These are phyloP conservation scores for Colletotrichum eremochloae DNA, from an alignment of 2,329 filamentous ascomycete species.

Conservation along the genomic window DNA sequence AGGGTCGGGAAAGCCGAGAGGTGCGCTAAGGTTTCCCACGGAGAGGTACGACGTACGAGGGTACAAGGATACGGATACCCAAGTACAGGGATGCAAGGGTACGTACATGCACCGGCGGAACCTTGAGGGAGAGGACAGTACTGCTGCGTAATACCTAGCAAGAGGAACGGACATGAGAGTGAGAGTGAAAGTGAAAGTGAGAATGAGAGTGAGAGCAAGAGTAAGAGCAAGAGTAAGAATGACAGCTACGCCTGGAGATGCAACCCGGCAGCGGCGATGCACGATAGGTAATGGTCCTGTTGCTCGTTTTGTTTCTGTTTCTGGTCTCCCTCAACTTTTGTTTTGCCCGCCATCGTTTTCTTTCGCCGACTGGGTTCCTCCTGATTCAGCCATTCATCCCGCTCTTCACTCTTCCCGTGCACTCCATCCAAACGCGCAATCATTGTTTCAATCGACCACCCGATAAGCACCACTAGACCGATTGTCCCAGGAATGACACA, in stretches of 20 bases:
- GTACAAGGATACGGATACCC: not conserved
- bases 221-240: not conserved
- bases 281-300: not conserved
- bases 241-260: slow-evolving; percentile 11
- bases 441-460: not conserved
- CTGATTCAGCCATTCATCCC: not conserved
- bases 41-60: not conserved
- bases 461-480: not conserved
- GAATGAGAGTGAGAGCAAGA: not conserved
- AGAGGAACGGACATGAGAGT: not conserved
- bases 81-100: not conserved
- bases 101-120: not conserved
- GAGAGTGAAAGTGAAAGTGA: not conserved
- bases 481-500: too few species aligned
- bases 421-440: not conserved
- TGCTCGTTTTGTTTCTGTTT: not conserved
- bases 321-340: not conserved
- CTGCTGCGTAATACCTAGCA: too few species aligned
- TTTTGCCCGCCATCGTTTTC: not conserved
- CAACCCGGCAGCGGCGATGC: too few species aligned
- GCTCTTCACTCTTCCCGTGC: too few species aligned
- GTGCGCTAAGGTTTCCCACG: not conserved
- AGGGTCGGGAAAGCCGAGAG: slow-evolving; percentile 37
- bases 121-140: too few species aligned
- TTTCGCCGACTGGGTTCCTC: not conserved